phyloP scores from a whole-genome alignment of 2,329 filamentous ascomycete species.

The Orbilia quercus region DNA sequence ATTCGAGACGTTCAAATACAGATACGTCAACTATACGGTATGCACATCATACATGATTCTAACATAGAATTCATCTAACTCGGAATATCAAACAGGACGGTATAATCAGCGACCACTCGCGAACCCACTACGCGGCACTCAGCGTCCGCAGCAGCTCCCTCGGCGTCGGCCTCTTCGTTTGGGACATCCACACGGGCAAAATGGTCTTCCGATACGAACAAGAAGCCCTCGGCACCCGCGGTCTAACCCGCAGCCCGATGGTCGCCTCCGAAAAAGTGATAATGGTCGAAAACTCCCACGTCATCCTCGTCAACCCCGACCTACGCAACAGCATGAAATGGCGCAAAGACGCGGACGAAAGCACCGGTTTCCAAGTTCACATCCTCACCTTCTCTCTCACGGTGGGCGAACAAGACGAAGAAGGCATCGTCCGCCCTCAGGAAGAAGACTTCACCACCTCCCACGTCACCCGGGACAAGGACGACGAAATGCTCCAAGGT shows the following conservation, averaged over 20 bases:
- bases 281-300: slow-evolving; percentile 49
- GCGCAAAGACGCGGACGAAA: slow-evolving; percentile 25
- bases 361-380: slow-evolving; percentile 43
- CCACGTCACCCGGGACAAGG: slow-evolving; percentile 43
- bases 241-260: slow-evolving; percentile 30
- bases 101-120: slow-evolving; percentile 51
- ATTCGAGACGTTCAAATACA: slow-evolving; percentile 50
- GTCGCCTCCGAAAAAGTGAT: slow-evolving; percentile 38
- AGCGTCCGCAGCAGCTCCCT: slow-evolving; percentile 47
- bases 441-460: slow-evolving; percentile 34
- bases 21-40: slow-evolving; percentile 56
- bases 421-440: slow-evolving; percentile 16
- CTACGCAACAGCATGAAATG: slow-evolving; percentile 40
- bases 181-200: slow-evolving; percentile 45
- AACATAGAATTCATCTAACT: neutral
- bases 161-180: slow-evolving; percentile 47
- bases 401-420: slow-evolving; percentile 29
- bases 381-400: slow-evolving; percentile 37
- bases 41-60: neutral
- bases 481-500: slow-evolving; percentile 47
- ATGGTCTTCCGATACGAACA: slow-evolving; percentile 48
- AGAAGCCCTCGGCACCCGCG: slow-evolving; percentile 39
- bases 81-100: slow-evolving; percentile 33
- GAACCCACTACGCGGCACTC: slow-evolving; percentile 51
- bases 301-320: slow-evolving; percentile 49